Conservation (phyloP, 495 filamentous ascomycete genomes). For the Apiosordaria backusii region DNA sequence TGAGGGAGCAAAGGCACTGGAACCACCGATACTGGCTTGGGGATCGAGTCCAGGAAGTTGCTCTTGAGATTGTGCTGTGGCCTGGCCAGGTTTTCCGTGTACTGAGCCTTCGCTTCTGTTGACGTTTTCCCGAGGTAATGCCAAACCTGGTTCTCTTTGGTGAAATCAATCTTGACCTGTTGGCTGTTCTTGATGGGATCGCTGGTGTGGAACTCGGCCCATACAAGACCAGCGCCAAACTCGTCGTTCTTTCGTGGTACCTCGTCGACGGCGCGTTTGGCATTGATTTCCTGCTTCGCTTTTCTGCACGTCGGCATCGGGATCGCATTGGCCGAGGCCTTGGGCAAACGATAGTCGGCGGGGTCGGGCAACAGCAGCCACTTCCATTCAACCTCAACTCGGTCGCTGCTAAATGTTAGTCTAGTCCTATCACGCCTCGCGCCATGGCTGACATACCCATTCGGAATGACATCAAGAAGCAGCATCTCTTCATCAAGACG, state of each 20-base stretch:
- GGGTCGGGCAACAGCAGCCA: slow-evolving; percentile 67
- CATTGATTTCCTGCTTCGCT: slow-evolving; percentile 55
- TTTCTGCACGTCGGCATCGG: slow-evolving; percentile 54
- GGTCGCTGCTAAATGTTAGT: slow-evolving; percentile 50
- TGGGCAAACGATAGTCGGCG: slow-evolving; percentile 59
- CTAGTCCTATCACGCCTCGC: slow-evolving; percentile 12
- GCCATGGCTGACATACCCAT: slow-evolving; percentile 61
- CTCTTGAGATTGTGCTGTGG: slow-evolving; percentile 52
- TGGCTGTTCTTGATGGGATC: slow-evolving; percentile 39
- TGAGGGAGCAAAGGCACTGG: slow-evolving; percentile 26
- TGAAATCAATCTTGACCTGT: slow-evolving; percentile 61
- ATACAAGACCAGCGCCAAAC: slow-evolving; percentile 65
- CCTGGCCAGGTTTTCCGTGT: slow-evolving; percentile 73
- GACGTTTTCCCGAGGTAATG: slow-evolving; percentile 82
- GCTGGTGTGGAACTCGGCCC: slow-evolving; percentile 76
- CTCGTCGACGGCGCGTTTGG: slow-evolving; percentile 55
- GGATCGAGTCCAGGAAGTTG: slow-evolving; percentile 61
- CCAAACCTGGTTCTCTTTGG: slow-evolving; percentile 74
- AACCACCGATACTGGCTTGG: slow-evolving; percentile 42
- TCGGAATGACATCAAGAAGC: slow-evolving; percentile 79
- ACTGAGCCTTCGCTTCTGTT: slow-evolving; percentile 89
- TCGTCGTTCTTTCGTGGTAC: slow-evolving; percentile 63
- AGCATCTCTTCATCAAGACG: slow-evolving; percentile 69
- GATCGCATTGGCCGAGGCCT: slow-evolving; percentile 56
- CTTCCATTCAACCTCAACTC: slow-evolving; percentile 72